Evolutionary conservation across 805 yeast species (phyloP).

Genomic region (Candida odintsovae): DNA sequence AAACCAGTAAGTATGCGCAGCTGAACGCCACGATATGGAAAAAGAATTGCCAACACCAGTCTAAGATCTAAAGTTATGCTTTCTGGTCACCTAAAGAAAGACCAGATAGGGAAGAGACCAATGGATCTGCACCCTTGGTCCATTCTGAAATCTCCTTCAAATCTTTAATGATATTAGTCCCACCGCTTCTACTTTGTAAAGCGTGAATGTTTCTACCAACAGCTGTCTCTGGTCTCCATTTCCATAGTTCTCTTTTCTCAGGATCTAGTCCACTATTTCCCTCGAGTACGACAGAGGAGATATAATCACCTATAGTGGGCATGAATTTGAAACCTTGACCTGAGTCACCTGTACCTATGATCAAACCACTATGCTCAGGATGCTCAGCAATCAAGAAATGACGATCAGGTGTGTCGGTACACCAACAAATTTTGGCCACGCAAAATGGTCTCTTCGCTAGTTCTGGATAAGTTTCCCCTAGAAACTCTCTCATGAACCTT

Average conservation of each 20-base stretch:
- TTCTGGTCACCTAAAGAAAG: too few species aligned
- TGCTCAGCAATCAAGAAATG: constrained; percentile 27
- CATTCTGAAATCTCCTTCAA: constrained; percentile 22
- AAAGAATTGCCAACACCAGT: too few species aligned
- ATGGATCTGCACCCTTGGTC: constrained; percentile 15
- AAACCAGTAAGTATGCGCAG: too few species aligned
- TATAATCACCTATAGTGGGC: constrained; percentile 30
- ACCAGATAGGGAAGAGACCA: not conserved
- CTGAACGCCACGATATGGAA: too few species aligned
- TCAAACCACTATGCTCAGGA: constrained; percentile 23
- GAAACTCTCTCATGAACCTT: constrained; percentile 26
- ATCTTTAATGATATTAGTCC: constrained; percentile 24
- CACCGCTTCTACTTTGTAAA: constrained; percentile 26
- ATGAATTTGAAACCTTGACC: constrained; percentile 33
- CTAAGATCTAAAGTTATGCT: too few species aligned
- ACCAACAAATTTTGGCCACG: constrained; percentile 30
- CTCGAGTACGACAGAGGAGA: constrained; percentile 25
- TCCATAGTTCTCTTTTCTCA: constrained; percentile 24
- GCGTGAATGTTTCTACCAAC: constrained; percentile 21
- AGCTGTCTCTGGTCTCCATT: constrained; percentile 31
- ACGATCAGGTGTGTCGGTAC: constrained; percentile 32
- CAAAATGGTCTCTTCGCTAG: constrained; percentile 26
- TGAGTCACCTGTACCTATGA: constrained; percentile 32
- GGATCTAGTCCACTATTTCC: constrained; percentile 26
- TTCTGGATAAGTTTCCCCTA: constrained; percentile 28